Percentiles rank a stretch among this genome's conserved stretches.
These are phyloP conservation scores for Sugiyamaella smithiae DNA, from an alignment of 805 yeast genomes.

Conservation along the genomic window DNA sequence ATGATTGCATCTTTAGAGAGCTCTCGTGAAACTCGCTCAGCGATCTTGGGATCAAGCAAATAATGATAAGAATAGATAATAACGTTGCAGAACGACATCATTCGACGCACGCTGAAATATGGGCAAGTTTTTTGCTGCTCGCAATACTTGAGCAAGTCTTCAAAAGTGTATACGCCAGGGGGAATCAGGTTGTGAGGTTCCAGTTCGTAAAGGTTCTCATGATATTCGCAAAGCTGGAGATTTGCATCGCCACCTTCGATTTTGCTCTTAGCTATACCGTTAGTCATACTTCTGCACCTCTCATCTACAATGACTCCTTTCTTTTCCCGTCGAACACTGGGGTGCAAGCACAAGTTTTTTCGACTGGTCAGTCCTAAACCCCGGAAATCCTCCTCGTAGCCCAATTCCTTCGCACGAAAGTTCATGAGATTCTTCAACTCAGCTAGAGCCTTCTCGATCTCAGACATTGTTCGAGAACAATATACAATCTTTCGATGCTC, in stretches of 20 bases:
- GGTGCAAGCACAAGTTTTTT: constrained; percentile 90
- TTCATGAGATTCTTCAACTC: constrained; percentile 89
- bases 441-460: constrained; percentile 93
- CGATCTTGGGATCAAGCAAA: constrained; percentile 92
- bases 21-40: constrained; percentile 91
- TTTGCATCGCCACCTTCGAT: constrained; percentile 58
- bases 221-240: constrained; percentile 74
- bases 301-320: constrained; percentile 95
- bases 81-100: constrained; percentile 88
- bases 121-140: constrained; percentile 84
- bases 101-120: constrained; percentile 94
- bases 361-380: constrained; percentile 94
- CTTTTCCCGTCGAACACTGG: constrained; percentile 79
- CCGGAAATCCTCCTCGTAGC: constrained; percentile 83
- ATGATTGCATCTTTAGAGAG: constrained; percentile 89
- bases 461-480: constrained; percentile 99
- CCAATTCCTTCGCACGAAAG: constrained; percentile 76
- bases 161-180: constrained; percentile 92
- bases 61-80: constrained; percentile 96
- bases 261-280: constrained; percentile 76
- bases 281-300: constrained; percentile 90
- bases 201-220: constrained; percentile 80
- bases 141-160: constrained; percentile 73
- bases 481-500: constrained; percentile 92
- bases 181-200: constrained; percentile 91